A percentile compares a stretch with the other conserved stretches of the same genome.
phyloP scores from a whole-genome alignment of 2,329 filamentous ascomycete species.

The Aspergillus sp. region DNA sequence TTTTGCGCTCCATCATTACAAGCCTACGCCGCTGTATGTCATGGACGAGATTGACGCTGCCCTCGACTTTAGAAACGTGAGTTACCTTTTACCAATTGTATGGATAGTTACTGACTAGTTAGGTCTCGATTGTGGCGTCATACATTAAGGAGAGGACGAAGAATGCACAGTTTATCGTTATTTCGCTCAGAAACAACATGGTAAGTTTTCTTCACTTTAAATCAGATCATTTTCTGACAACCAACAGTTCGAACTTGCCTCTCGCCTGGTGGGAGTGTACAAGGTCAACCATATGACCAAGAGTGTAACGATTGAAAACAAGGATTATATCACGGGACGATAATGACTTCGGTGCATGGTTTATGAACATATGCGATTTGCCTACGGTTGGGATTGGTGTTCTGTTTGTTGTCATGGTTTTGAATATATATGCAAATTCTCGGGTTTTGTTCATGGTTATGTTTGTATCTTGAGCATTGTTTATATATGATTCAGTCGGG shows the following conservation, averaged over 20 bases:
- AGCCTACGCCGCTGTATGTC: slow-evolving; percentile 93
- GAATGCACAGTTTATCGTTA: slow-evolving; percentile 98
- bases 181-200: slow-evolving; percentile 98
- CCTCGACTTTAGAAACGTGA: slow-evolving; percentile 93
- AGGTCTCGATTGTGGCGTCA: slow-evolving; percentile 95
- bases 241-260: slow-evolving; percentile 79
- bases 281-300: slow-evolving; percentile 99
- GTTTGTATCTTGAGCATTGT: too few relatives aligned
- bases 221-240: slow-evolving; percentile 5
- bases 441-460: too few relatives aligned
- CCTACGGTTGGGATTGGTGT: background rate
- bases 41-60: slow-evolving; percentile 99
- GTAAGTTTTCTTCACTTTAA: slow-evolving; percentile 18
- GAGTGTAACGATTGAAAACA: slow-evolving; percentile 82
- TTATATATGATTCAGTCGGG: too few relatives aligned
- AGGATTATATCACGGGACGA: slow-evolving; percentile 57
- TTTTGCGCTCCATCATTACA: slow-evolving; percentile 97
- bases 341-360: slow-evolving; percentile 12
- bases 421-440: background rate
- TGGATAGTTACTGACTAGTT: slow-evolving; percentile 6
- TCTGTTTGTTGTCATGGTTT: background rate
- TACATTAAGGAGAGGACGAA: slow-evolving; percentile 99
- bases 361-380: background rate
- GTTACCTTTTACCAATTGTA: slow-evolving; percentile 31
- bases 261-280: slow-evolving; percentile 91